These are phyloP conservation scores for Achaetomium macrosporum DNA, from an alignment of 2,329 filamentous ascomycete genomes.

Conservation along the genomic window DNA sequence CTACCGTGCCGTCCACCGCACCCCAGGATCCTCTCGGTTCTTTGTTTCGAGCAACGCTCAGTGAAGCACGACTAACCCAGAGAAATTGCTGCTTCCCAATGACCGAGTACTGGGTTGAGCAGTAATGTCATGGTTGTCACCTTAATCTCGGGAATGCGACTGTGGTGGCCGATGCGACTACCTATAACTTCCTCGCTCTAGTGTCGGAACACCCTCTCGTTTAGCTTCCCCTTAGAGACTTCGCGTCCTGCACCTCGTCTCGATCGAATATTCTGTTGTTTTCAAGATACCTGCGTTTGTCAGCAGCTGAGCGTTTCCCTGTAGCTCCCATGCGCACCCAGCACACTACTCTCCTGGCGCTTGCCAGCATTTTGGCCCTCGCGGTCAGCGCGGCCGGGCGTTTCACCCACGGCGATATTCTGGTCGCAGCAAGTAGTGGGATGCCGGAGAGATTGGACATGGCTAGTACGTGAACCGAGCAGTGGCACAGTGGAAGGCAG, in stretches of 20 bases:
- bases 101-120: neutral
- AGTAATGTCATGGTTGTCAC: conserved; percentile 4
- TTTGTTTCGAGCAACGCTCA: neutral
- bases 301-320: neutral
- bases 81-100: neutral
- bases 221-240: neutral
- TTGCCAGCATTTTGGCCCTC: conserved; percentile 17
- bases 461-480: neutral
- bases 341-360: conserved; percentile 11
- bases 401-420: neutral
- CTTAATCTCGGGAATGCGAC: neutral
- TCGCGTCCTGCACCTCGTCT: neutral
- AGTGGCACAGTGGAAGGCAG: neutral
- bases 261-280: neutral
- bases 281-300: neutral
- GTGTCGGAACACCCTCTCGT: neutral
- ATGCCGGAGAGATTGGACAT: neutral
- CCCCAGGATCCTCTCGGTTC: neutral
- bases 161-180: neutral
- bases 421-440: neutral
- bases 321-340: conserved; percentile 12
- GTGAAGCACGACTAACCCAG: neutral
- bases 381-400: conserved; percentile 16
- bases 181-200: neutral
- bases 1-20: conserved; percentile 4